A percentile compares a stretch with the other conserved stretches of the same genome.
These are phyloP conservation scores for Hypoxylon cercidicola DNA, from an alignment of 495 filamentous ascomycete species.

Conservation along the genomic window DNA sequence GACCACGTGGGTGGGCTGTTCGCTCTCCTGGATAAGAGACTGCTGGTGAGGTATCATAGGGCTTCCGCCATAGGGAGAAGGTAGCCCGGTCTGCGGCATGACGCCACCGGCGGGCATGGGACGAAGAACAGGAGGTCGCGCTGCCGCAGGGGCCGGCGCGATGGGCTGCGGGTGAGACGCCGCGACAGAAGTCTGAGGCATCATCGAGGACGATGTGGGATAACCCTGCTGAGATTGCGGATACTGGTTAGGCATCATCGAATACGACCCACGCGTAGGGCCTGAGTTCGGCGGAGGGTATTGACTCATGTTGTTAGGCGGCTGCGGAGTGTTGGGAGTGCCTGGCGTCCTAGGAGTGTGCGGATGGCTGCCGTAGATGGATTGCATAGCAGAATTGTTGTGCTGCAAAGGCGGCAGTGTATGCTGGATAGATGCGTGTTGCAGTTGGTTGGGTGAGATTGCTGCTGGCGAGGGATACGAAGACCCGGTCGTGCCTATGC, in stretches of 20 bases:
- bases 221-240: conserved; percentile 67
- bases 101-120: conserved; percentile 72
- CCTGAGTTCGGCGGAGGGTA: conserved; percentile 68
- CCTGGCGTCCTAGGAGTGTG: conserved; percentile 71
- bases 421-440: conserved; percentile 68
- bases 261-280: conserved; percentile 61
- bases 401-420: conserved; percentile 78
- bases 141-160: conserved; percentile 73
- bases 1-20: conserved; percentile 86
- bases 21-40: conserved; percentile 55
- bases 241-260: conserved; percentile 62
- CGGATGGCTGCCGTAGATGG: conserved; percentile 67
- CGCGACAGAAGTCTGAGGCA: conserved; percentile 71
- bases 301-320: conserved; percentile 68
- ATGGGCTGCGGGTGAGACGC: conserved; percentile 77
- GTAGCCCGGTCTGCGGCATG: conserved; percentile 60
- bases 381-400: conserved; percentile 69
- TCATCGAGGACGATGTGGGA: conserved; percentile 69
- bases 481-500: conserved; percentile 47
- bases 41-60: conserved; percentile 55
- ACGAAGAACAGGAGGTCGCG: conserved; percentile 65
- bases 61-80: conserved; percentile 61
- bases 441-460: conserved; percentile 67
- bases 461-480: conserved; percentile 62
- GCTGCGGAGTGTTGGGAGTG: conserved; percentile 69